Evolutionary conservation across 2,329 filamentous ascomycete species (phyloP).

Genomic region (Calonectria hongkongensis): DNA sequence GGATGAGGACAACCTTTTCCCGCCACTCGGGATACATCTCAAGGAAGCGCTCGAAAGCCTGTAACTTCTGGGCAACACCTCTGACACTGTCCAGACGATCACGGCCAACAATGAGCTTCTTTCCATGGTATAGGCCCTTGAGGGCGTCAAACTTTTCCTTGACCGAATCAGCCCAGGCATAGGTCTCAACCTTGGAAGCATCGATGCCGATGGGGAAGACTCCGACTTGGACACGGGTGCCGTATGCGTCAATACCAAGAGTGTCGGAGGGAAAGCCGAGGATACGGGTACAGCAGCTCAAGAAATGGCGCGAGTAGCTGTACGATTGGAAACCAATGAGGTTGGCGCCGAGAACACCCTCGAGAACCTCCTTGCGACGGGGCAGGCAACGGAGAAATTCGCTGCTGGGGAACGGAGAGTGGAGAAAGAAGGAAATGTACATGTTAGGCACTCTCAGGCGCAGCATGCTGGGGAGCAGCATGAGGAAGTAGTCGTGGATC

Average conservation of each 20-base stretch:
- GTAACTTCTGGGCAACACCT: conserved; percentile 95
- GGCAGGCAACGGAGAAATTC: conserved; percentile 94
- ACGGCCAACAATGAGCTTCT: conserved; percentile 95
- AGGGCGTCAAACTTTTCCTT: conserved; percentile 84
- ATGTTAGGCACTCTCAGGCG: conserved; percentile 90
- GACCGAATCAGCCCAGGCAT: conserved; percentile 82
- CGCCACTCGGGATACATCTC: conserved; percentile 94
- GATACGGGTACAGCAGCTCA: conserved; percentile 93
- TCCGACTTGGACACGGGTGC: conserved; percentile 90
- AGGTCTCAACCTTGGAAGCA: conserved; percentile 83
- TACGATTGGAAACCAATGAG: conserved; percentile 97
- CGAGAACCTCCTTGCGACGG: conserved; percentile 90
- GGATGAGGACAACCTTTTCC: conserved; percentile 93
- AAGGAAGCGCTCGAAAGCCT: conserved; percentile 94
- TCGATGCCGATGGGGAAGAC: conserved; percentile 98
- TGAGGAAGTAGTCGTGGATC: conserved; percentile 95
- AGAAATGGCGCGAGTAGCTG: conserved; percentile 95
- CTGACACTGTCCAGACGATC: conserved; percentile 95
- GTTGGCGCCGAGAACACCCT: conserved; percentile 92
- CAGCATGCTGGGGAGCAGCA: conserved; percentile 91
- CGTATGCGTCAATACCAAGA: conserved; percentile 91
- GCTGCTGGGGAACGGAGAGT: conserved; percentile 95
- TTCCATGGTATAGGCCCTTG: conserved; percentile 86
- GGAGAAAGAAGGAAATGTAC: conserved; percentile 95
- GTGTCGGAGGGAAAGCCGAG: conserved; percentile 92